Conservation (phyloP, 306 rosid genomes). For the Cicer yamashitae region DNA sequence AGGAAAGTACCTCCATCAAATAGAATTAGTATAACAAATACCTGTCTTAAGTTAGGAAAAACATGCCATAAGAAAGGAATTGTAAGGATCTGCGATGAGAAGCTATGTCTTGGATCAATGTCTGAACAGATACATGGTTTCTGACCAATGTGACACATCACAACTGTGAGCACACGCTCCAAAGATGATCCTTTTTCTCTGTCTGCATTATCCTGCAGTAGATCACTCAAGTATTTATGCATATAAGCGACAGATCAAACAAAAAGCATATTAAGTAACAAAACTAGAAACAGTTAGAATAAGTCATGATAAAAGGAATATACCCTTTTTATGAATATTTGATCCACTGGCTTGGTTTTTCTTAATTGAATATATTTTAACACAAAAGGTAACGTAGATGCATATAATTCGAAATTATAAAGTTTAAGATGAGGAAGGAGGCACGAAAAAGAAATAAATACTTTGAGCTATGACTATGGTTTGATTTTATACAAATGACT, state of each 20-base stretch:
- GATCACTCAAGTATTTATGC: constrained; percentile 43
- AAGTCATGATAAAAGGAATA: constrained; percentile 26
- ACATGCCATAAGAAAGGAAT: constrained; percentile 84
- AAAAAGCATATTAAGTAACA: constrained; percentile 24
- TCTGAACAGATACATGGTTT: constrained; percentile 73
- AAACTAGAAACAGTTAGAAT: constrained; percentile 17
- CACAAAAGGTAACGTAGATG: not conserved
- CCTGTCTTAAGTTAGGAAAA: constrained; percentile 82
- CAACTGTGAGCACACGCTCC: constrained; percentile 71
- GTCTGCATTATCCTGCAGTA: constrained; percentile 63
- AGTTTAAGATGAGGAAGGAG: not conserved
- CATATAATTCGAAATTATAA: not conserved
- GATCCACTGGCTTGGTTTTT: constrained; percentile 24
- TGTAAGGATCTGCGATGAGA: constrained; percentile 88
- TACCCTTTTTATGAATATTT: constrained; percentile 24
- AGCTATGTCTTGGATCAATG: constrained; percentile 71
- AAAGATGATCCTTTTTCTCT: constrained; percentile 63
- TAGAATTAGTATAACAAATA: constrained; percentile 39
- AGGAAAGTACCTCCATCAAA: constrained; percentile 35
- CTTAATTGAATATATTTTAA: constrained; percentile 5
- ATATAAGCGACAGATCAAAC: constrained; percentile 27
- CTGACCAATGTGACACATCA: constrained; percentile 76
- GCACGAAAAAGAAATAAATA: not conserved
- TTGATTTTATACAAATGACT: constrained; percentile 14
- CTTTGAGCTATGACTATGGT: not conserved